Evolutionary conservation across 2,329 filamentous ascomycete species (phyloP).

Genomic region (Microascus cirrosus): DNA sequence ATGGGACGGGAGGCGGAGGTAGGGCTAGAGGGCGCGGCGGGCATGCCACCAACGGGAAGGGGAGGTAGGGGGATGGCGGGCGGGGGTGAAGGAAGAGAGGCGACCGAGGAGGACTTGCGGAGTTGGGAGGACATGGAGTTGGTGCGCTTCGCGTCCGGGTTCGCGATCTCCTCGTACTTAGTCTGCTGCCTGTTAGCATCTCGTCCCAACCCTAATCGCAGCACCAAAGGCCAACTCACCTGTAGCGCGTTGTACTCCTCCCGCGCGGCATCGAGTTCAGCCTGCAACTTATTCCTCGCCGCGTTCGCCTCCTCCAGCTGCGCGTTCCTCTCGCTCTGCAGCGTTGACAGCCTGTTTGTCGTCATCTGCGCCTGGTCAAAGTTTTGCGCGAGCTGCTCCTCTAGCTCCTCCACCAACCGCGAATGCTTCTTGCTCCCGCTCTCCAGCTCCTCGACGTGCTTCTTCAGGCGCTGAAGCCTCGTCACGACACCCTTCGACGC

Average conservation of each 20-base stretch:
- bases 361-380: conserved; percentile 85
- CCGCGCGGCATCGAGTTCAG: conserved; percentile 55
- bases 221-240: conserved; percentile 36
- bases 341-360: conserved; percentile 74
- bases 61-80: conserved; percentile 94
- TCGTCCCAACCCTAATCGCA: not conserved
- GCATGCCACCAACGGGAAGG: conserved; percentile 51
- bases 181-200: not conserved
- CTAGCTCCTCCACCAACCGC: conserved; percentile 84
- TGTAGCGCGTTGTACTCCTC: conserved; percentile 68
- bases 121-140: conserved; percentile 56
- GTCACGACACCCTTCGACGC: not conserved
- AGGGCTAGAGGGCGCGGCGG: conserved; percentile 39
- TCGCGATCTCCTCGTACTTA: conserved; percentile 28
- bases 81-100: conserved; percentile 82
- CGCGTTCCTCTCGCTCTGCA: conserved; percentile 62
- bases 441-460: conserved; percentile 52
- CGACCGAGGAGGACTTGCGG: conserved; percentile 74
- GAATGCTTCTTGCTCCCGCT: conserved; percentile 79
- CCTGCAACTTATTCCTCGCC: conserved; percentile 50
- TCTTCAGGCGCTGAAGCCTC: conserved; percentile 39
- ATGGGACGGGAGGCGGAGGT: conserved; percentile 52
- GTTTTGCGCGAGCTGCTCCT: conserved; percentile 90
- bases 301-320: conserved; percentile 71
- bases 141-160: conserved; percentile 39